Base-by-base conservation (phyloP, 2,329 filamentous ascomycete genomes). In the Calycina herbarum region DNA sequence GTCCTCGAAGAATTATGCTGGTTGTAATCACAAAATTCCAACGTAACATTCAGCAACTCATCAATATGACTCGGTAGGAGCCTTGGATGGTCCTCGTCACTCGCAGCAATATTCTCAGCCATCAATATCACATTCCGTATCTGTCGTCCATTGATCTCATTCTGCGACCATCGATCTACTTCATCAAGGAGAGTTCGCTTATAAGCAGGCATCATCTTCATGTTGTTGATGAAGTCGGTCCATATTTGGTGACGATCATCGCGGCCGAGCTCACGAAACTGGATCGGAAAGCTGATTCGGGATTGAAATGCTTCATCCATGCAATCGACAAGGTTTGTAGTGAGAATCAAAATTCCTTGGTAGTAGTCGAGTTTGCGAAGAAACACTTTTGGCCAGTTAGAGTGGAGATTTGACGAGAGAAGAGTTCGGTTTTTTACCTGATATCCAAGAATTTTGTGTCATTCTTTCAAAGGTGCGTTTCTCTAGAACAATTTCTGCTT, bases 391-490 rank as follows among this genome's bases (percentile, higher is more conserved):
- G 7, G 11, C 20, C 2, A 13, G 29, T 38, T 20, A 33, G 17
- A 2, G 8, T 5, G 8, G 33, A 38, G 33, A 11, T 10, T 38
- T 38, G 33, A 38, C 13, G 3, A 15, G 45, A n/a, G 45, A n/a
- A 10, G 45, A n/a, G 6, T 51, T 3, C n/a, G 6, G 45, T 10
- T 1, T 45, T 13, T 45, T 27, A 61, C 63, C 63, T 64, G 78
- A 79, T 13, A 81, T 79, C 7, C 84, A 76, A 48, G 79, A 80
- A 71, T 85, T 84, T 27, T 81, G 77, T 10, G 48, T 51, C 61
- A 66, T 66, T 24, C 66, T 57, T 6, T 66, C 66, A 29, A 51
- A 58, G 3, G 66, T 64, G 20, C 66, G 38, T 31, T 57, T 45
- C 33, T 68, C 66, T 17, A 68, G n/a, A 5, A 68, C 61, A 15